Base-by-base conservation (phyloP, 2,329 filamentous ascomycete genomes). In the Paraphoma sp. region DNA sequence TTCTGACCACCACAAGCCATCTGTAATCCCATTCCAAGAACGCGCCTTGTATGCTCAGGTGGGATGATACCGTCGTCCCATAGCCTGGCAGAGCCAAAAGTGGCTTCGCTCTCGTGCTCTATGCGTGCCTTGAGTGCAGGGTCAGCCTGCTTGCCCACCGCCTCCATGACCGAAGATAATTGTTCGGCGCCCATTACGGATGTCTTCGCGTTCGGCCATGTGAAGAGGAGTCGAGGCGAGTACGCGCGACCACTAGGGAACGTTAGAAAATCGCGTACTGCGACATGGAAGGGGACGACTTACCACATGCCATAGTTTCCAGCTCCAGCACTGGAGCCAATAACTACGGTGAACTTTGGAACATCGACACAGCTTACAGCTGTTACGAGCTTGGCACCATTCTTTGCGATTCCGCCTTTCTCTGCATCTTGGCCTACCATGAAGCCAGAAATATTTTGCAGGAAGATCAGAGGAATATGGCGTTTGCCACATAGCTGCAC, bases 241-340 rank as follows among this genome's bases (percentile, higher is more conserved):
- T 97, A 99, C 1, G 95, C 94, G 48, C 95, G 86, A 18, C 95
- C 95, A 73, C 92, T 86, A 50, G 8, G 2, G 9, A 45, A 50
- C 33, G 46, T 53, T 16, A 52, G 23, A 2, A 23, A 23, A 23
- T 23, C 3, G 2, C 23, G 23, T 23, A 23, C 18, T 40, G 38
- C 14, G n/a, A 47, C 3, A 30, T 12, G 14, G 40, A 18, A 31
- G 5, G 18, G n/a, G 2, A 45, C 11, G 47, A 81, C 82, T 73
- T 75, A 85, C 83, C 87, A 98, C 95, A 99, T 99, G 69, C 94
- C 95, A 74, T 99, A 99, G 78, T 98, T 99, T 4, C 95, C 95
- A 7, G 94, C 94, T 56, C 94, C 94, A 63, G 95, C 95, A 75
- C 89, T 93, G 30, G 90, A 91, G 23, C 95, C 95, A n/a, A 97